Evolutionary conservation across 768 basidiomycete species (phyloP).

Genomic region (Leccinum aurantiacum): DNA sequence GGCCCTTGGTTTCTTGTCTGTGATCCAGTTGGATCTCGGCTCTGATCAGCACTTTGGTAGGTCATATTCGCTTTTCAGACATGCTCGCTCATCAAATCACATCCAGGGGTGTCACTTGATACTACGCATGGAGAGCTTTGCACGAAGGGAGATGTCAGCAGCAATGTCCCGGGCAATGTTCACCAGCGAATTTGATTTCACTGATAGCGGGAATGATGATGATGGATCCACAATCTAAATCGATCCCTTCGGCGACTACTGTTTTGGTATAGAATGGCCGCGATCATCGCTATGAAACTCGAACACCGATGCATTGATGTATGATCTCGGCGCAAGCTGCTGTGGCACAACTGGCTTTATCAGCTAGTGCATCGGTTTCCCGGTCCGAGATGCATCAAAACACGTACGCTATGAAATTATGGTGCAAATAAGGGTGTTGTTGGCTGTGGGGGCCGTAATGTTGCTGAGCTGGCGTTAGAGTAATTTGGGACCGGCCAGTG

Average conservation of each 20-base stretch:
- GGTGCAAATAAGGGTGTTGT: neutral
- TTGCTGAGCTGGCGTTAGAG: neutral
- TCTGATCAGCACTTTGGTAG: conserved; percentile 17
- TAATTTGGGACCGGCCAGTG: neutral
- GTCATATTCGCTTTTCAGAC: neutral
- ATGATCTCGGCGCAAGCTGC: neutral
- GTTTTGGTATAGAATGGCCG: neutral
- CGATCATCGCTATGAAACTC: neutral
- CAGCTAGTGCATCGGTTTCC: neutral
- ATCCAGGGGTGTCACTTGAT: conserved; percentile 28
- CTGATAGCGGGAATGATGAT: neutral
- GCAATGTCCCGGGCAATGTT: neutral
- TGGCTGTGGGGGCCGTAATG: neutral
- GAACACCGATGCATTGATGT: neutral
- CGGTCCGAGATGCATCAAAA: neutral
- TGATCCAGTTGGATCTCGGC: conserved; percentile 16
- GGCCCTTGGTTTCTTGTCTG: neutral
- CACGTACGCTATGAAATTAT: neutral
- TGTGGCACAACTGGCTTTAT: neutral
- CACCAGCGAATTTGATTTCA: conserved; percentile 14
- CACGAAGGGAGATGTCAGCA: neutral
- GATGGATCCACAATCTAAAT: neutral
- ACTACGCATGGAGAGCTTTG: conserved; percentile 23
- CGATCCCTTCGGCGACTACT: neutral
- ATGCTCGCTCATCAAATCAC: neutral